These are phyloP conservation scores for Aspergillus hancockii DNA, from an alignment of 495 filamentous ascomycete species.

Conservation along the genomic window DNA sequence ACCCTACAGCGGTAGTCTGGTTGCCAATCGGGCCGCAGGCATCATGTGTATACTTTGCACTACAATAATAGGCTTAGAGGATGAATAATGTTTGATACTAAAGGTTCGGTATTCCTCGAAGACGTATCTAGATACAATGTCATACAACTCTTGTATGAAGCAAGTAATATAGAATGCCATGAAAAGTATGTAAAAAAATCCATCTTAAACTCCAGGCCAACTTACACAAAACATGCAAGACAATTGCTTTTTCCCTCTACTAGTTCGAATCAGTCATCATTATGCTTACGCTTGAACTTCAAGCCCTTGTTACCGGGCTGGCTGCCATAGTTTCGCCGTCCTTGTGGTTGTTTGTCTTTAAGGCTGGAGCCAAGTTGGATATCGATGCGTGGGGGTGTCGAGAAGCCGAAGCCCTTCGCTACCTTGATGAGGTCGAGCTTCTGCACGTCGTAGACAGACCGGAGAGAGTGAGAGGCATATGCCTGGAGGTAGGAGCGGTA, in stretches of 20 bases:
- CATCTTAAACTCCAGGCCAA: constrained; percentile 3
- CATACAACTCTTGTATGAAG: not conserved
- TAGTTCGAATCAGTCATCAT: not conserved
- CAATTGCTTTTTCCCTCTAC: constrained; percentile 7
- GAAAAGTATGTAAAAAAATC: not conserved
- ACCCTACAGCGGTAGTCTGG: not conserved
- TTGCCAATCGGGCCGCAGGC: not conserved
- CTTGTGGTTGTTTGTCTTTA: constrained; percentile 75
- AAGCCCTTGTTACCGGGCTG: constrained; percentile 53
- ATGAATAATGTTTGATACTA: not conserved
- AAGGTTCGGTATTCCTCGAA: not conserved
- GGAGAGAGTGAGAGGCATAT: constrained; percentile 86
- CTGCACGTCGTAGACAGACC: constrained; percentile 89
- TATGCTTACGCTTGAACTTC: constrained; percentile 45
- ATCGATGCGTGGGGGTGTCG: constrained; percentile 86
- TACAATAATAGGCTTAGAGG: not conserved
- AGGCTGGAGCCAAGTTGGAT: constrained; percentile 85
- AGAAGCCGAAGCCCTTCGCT: constrained; percentile 91
- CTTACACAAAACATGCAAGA: constrained; percentile 2
- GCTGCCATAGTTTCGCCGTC: constrained; percentile 79
- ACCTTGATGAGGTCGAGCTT: constrained; percentile 93
- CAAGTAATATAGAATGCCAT: constrained; percentile 3
- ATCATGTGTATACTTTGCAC: not conserved
- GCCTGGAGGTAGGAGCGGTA: constrained; percentile 89
- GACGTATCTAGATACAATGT: not conserved